Evolutionary conservation across 495 filamentous ascomycete species (phyloP).

Genomic region (Cenococcum geophilum): DNA sequence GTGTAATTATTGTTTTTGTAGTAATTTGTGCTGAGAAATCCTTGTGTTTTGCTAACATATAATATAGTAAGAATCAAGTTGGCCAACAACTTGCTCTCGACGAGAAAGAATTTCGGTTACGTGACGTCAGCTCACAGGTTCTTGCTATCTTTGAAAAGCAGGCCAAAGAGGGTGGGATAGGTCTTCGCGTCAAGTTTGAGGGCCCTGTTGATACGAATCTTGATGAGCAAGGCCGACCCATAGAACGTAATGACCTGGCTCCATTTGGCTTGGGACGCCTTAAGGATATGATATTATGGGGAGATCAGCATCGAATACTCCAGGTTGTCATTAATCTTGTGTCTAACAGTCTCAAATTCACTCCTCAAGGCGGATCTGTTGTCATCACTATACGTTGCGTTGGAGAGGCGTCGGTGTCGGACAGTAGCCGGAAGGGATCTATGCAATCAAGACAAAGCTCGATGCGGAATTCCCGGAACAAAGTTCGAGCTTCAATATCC

Average conservation of each 20-base stretch:
- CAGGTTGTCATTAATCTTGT: conserved; percentile 91
- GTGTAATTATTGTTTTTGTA: too few relatives aligned
- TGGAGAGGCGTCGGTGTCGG: conserved; percentile 46
- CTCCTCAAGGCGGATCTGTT: conserved; percentile 68
- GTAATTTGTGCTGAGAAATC: too few relatives aligned
- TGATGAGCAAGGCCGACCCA: conserved; percentile 27
- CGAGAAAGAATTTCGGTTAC: conserved; percentile 75
- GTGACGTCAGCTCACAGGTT: conserved; percentile 73
- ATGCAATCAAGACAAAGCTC: conserved; percentile 35
- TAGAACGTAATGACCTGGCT: conserved; percentile 42
- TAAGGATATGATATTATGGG: conserved; percentile 74
- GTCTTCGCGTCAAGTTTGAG: conserved; percentile 62
- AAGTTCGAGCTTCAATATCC: conserved; percentile 18
- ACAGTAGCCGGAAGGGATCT: conserved; percentile 27
- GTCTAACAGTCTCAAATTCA: conserved; percentile 90
- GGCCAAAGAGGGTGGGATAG: conserved; percentile 68
- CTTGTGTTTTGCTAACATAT: background rate
- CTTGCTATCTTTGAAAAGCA: conserved; percentile 84
- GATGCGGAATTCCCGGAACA: conserved; percentile 17
- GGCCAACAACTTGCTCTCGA: conserved; percentile 72
- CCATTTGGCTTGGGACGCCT: conserved; percentile 57
- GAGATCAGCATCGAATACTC: conserved; percentile 82
- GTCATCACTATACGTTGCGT: conserved; percentile 66
- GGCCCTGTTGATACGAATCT: conserved; percentile 46
- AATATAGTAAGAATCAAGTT: conserved; percentile 75